Base-by-base conservation (phyloP, 1,139 yeast genomes). In the Hansenula sp. region DNA sequence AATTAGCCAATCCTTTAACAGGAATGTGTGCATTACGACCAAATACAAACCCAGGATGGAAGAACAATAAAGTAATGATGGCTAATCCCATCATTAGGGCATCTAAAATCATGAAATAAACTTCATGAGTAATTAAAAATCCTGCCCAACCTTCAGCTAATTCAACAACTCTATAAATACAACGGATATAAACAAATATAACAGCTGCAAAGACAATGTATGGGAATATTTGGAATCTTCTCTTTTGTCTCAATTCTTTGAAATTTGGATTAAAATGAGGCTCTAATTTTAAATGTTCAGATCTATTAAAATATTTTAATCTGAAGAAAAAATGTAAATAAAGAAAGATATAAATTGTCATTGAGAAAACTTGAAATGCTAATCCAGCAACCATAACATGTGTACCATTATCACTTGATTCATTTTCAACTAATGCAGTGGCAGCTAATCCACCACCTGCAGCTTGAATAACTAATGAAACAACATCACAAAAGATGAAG, bases 311-410 rank as follows among this genome's bases (percentile, higher is more conserved):
- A 36, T 40, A 50, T 16, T 19, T 72, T 18, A 82, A 62, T 41
- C 73, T 66, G 54, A 62, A 69, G 44, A 79, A 60, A 59, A 84
- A 81, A 48, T 72, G 75, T 41, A 68, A 63, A 76, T 81, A 83
- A 38, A 86, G 69, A 5, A 66, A 34, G 38, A 84, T 62, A 62
- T 87, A 90, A 1, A 81, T 48, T 0, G 78, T 54, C 86, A 90
- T 87, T 12, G 90, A 77, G 18, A 76, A 71, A 12, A 89, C 90
- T 66, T 91, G 97, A 55, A 85, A 70, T 0, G 81, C 80, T 48
- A 91, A 74, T 28, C 97, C 97, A 3, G 80, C 96, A 50, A 88
- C 80, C 85, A 90, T 87, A 44, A 84, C 70, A 62, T 86, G 71
- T 1, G 88, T 76, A 31, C 97, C 98, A 0, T 70, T 62, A 1